phyloP scores from a whole-genome alignment of 345 rosid genomes.

The Linum usitatissimum region DNA sequence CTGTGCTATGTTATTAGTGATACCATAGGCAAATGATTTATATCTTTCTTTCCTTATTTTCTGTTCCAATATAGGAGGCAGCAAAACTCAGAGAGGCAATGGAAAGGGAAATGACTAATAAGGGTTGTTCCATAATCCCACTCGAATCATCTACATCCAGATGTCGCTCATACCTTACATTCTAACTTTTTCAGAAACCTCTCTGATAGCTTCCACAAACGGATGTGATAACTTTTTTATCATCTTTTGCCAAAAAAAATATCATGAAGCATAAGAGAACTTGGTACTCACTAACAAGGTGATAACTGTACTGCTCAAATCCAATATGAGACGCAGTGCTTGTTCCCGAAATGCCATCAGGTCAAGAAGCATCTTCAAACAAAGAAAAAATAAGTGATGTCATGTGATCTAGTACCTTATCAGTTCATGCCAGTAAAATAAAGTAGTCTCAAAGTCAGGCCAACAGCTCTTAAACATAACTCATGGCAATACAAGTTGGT shows the following conservation, averaged over 20 bases:
- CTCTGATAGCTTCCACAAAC: not conserved
- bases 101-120: not conserved
- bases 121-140: not conserved
- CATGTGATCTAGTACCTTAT: not conserved
- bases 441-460: slow-evolving; percentile 1
- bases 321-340: slow-evolving; percentile 89
- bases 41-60: slow-evolving; percentile 10
- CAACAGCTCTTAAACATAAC: not conserved
- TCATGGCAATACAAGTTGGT: not conserved
- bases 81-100: not conserved
- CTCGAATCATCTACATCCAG: not conserved
- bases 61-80: slow-evolving; percentile 10
- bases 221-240: slow-evolving; percentile 6
- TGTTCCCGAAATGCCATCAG: slow-evolving; percentile 97
- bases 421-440: not conserved
- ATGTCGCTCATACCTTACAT: not conserved
- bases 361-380: slow-evolving; percentile 80
- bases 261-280: slow-evolving; percentile 13
- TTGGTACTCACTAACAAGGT: slow-evolving; percentile 81
- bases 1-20: slow-evolving; percentile 53
- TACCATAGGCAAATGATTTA: slow-evolving; percentile 22
- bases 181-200: not conserved
- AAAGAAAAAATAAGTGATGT: slow-evolving; percentile 16
- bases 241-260: no score
- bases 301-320: slow-evolving; percentile 94